Evolutionary conservation across 805 yeast species (phyloP), one percentile per base, ranked within the genome.

Genomic region (Metschnikowia kofuensis): DNA sequence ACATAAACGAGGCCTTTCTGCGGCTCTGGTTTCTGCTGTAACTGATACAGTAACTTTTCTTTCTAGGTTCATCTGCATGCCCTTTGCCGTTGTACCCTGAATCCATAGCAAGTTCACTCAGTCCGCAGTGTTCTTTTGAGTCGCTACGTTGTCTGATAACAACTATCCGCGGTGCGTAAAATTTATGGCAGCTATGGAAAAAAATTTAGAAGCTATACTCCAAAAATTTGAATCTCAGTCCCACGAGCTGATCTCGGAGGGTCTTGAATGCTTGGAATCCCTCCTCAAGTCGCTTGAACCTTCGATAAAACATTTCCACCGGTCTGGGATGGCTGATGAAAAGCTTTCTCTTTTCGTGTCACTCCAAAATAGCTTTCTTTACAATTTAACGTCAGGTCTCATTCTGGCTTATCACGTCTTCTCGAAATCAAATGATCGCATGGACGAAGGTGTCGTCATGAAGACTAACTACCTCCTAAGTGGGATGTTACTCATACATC

Each of bases 401-500:
- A 44, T 62, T 13, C 52, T 63, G 31, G 55, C 67, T 7, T 57
- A 57, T 49, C 45, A 41, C 34, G 40, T 34, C 2, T 40, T 53
- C 21, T 32, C 44, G 7, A 42, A 31, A 9, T 29, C 26, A 10
- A 28, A 36, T 15, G 40, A 21, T 6, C 14, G 26, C 1, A 37
- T 50, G 26, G 55, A 55, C 11, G 46, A 45, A 12, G 46, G 49
- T 7, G 42, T 43, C 10, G 35, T 59, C 1, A 43, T 58, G 16
- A 51, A 54, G 27, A 63, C 66, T 35, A 69, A 72, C 50, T 57
- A 74, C 37, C 65, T 78, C 1, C 61, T 84, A 4, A 86, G 83
- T 56, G 91, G 90, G 0, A 65, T 81, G 10, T 68, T 85, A 16
- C 66, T 85, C 38, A 44, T 85, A 8, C 91, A 85, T 59, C 77